Evolutionary conservation across 768 basidiomycete species (phyloP).

Genomic region (Pisolithus albus): DNA sequence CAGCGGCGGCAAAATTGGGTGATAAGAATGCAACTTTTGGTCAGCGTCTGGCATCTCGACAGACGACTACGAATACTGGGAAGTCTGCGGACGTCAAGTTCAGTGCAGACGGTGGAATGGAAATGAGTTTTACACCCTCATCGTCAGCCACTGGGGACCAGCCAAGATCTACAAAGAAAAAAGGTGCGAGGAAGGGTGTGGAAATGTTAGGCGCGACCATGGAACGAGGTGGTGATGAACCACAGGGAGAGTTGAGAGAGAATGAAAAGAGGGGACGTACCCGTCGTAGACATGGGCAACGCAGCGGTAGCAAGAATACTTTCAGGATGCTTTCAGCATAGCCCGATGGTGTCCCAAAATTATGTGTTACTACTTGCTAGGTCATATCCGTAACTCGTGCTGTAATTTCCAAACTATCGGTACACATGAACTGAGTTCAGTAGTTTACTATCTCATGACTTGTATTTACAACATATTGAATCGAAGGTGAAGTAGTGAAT

Average conservation of each 20-base stretch:
- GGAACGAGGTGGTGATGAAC: conserved; percentile 67
- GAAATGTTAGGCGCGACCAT: conserved; percentile 84
- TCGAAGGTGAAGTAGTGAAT: no score
- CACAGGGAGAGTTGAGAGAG: conserved; percentile 44
- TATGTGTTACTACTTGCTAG: not conserved
- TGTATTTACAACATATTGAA: no score
- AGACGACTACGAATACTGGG: conserved; percentile 7
- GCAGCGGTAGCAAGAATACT: conserved; percentile 88
- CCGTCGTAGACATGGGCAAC: conserved; percentile 65
- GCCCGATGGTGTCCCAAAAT: not conserved
- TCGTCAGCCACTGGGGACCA: conserved; percentile 15
- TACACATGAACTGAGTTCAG: no score
- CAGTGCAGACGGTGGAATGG: conserved; percentile 60
- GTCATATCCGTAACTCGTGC: not conserved
- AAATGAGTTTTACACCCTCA: conserved; percentile 77
- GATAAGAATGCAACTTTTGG: conserved; percentile 63
- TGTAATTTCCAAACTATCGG: no score
- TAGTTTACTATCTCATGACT: no score
- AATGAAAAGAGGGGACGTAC: conserved; percentile 73
- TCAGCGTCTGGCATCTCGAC: conserved; percentile 44
- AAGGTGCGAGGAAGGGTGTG: conserved; percentile 47
- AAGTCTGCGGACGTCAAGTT: conserved; percentile 17
- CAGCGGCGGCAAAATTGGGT: conserved; percentile 21
- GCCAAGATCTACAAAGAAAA: conserved; percentile 22
- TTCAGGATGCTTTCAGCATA: conserved; percentile 36